Evolutionary conservation across 2,329 filamentous ascomycete genomes (phyloP), one percentile per base, ranked within the genome.

Genomic region (Herpotrichia juniperi): DNA sequence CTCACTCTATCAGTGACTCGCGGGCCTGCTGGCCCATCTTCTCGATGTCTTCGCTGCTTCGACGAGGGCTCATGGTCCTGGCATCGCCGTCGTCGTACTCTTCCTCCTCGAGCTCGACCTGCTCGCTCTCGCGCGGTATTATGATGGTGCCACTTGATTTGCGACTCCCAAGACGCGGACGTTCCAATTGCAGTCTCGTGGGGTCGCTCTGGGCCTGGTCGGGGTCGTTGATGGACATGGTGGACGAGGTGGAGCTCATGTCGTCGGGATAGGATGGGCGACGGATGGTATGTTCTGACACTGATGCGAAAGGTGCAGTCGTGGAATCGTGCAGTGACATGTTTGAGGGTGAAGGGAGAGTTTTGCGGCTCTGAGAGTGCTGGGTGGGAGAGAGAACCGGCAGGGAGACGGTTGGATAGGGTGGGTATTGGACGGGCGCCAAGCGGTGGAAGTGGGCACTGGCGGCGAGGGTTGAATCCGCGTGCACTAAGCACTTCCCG

Each of bases 21-120:
- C 93, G 81, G 31, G 93, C 91, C 68, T 93, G 90, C 66, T 90
- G 87, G 63, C 92, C 89, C 73, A 97, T 83, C 69, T 87, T 88
- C 74, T 96, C 90, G 48, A 97, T 84, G 70, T 97, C 93, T 68
- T 94, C 91, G 65, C 88, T 96, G 59, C 91, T 96, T 65, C 93
- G 81, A 62, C 93, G 82, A 2, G 93, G 93, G 72, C 93, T 97
- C 93, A 99, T 97, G 55, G 91, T 90, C 66, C 93, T 82, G 56
- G 94, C 93, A 73, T 97, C 93, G 71, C 91, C 89, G 21, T 92
- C 89, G 22, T 92, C 91, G 63, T 92, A 90, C 57, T 90, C 83
- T 56, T 89, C 84, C 58, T 91, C 87, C 55, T 87, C 78, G 30
- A 90, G 84, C 59, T 90, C 88, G 54, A 91, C 85, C 53, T 88